These are phyloP conservation scores for Blastobotrys petasosporus DNA, from an alignment of 1,139 yeast species.

Conservation along the genomic window DNA sequence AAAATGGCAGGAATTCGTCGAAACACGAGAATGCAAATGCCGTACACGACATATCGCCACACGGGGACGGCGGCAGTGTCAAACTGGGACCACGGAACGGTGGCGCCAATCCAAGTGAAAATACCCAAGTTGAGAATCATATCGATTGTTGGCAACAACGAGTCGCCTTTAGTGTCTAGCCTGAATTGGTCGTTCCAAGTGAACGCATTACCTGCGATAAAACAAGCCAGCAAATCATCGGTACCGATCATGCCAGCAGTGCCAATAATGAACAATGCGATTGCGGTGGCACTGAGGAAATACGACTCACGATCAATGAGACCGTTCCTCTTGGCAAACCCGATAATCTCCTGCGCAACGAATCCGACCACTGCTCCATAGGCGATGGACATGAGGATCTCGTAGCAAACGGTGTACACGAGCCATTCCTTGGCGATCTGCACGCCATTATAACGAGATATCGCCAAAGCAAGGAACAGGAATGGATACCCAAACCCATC, in stretches of 20 bases:
- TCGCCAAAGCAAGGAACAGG: slow-evolving; percentile 33
- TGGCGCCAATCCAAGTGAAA: slow-evolving; percentile 36
- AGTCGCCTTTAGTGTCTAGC: slow-evolving; percentile 28
- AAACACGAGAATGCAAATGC: slow-evolving; percentile 30
- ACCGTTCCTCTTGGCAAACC: slow-evolving; percentile 22
- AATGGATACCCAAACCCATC: slow-evolving; percentile 41
- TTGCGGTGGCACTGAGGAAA: slow-evolving; percentile 63
- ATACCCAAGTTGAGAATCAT: slow-evolving; percentile 33
- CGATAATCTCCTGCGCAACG: slow-evolving; percentile 27
- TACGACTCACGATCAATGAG: slow-evolving; percentile 48
- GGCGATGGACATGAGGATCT: slow-evolving; percentile 32
- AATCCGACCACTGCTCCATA: slow-evolving; percentile 35
- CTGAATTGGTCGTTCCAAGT: slow-evolving; percentile 36
- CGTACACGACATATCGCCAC: slow-evolving; percentile 34
- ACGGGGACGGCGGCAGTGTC: slow-evolving; percentile 23
- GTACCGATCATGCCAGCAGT: slow-evolving; percentile 37
- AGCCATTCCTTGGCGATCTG: slow-evolving; percentile 35
- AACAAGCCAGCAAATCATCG: slow-evolving; percentile 38
- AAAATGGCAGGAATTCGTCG: slow-evolving; percentile 37
- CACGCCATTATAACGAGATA: slow-evolving; percentile 28
- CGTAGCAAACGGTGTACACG: slow-evolving; percentile 34
- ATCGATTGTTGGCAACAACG: slow-evolving; percentile 32
- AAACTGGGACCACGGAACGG: slow-evolving; percentile 35
- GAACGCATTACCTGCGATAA: slow-evolving; percentile 32
- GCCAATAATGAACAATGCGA: slow-evolving; percentile 66